Evolutionary conservation across 257 asterid genomes (phyloP).

Genomic region (Sherardia arvensis): DNA sequence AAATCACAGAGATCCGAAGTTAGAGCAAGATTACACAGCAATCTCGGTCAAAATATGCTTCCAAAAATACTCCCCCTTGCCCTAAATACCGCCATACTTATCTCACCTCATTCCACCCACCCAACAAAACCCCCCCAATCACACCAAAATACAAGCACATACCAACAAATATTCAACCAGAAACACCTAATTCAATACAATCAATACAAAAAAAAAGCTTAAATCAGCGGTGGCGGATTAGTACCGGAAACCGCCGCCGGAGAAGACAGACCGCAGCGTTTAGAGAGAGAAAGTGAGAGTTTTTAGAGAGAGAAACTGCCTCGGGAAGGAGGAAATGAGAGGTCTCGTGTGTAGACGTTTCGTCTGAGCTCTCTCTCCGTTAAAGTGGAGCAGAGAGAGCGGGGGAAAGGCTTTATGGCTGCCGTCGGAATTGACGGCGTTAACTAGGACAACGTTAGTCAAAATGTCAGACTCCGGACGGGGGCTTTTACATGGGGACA

Average conservation of each 20-base stretch:
- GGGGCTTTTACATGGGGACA: not conserved
- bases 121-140: constrained; percentile 2
- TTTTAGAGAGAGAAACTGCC: constrained; percentile 14
- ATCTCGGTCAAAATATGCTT: constrained; percentile 20
- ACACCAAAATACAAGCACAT: not conserved
- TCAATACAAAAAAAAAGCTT: not conserved
- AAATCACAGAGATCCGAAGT: constrained; percentile 56
- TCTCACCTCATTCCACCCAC: constrained; percentile 13
- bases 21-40: constrained; percentile 26
- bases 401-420: not conserved
- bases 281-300: constrained; percentile 28
- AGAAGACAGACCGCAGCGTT: constrained; percentile 17
- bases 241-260: constrained; percentile 24
- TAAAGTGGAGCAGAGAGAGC: constrained; percentile 10
- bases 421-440: constrained; percentile 33
- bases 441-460: constrained; percentile 11
- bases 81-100: constrained; percentile 15
- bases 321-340: constrained; percentile 7
- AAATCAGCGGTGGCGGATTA: constrained; percentile 15
- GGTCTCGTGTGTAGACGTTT: constrained; percentile 26
- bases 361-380: constrained; percentile 34
- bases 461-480: not conserved
- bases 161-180: constrained; percentile 6
- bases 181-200: not conserved
- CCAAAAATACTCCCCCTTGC: constrained; percentile 13